Evolutionary conservation across 2,329 filamentous ascomycete species (phyloP), one percentile per base, ranked within the genome.

Genomic region (Fusarium anthophilum): DNA sequence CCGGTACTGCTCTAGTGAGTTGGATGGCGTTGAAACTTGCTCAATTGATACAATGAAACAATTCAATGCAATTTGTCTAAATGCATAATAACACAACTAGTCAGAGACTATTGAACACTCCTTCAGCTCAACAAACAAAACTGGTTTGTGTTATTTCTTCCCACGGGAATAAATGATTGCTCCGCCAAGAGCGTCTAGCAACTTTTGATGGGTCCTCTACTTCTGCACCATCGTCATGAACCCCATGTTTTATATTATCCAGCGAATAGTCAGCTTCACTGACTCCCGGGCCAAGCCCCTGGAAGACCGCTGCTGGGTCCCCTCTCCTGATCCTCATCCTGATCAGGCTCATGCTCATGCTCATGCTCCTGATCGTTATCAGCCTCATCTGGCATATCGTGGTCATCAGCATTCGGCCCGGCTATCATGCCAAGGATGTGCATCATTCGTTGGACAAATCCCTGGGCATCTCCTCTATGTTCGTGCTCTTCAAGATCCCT

Each of bases 221-320:
- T 57, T 44, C 14, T 58, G 41, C 32, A 66, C 41, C 43, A 47
- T 45, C 39, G 22, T n/a, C 35, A 57, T 50, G 39, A 54, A 43
- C 35, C 35, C 44, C 30, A 63, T 60, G 60, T 65, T 57, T 32
- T 24, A n/a, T 38, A 59, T 37, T 51, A 57, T 22, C 45, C 32
- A 30, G 30, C 56, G 56, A 47, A 43, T 57, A 45, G 63, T 62
- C 54, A 47, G 53, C 64, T 38, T 74, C 69, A 66, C 56, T 59
- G 57, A 32, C 79, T 80, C n/a, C 76, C 78, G 22, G 82, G 82
- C 82, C 82, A 83, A 38, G 80, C 79, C 38, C 82, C 82, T 18
- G 82, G 82, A 17, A 80, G 30, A 18, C 39, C 60, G 62, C 71
- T 72, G 45, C 55, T 44, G 35, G 51, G 24, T 30, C 51, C 35